Base-by-base conservation (phyloP, 2,329 filamentous ascomycete genomes). In the Emericellopsis atlantica region DNA sequence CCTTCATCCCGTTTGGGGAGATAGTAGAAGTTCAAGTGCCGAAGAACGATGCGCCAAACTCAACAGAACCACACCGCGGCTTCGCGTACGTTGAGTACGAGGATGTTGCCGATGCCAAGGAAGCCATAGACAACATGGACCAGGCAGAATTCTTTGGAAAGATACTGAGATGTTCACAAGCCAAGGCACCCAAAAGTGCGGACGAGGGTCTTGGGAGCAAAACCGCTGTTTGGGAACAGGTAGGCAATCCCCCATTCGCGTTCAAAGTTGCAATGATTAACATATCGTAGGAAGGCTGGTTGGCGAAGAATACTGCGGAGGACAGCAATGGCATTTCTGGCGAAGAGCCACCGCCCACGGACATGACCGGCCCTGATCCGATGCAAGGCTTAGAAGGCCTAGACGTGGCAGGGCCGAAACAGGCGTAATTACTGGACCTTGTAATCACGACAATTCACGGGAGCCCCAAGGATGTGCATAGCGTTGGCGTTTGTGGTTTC, bases 91-190 rank as follows among this genome's bases (percentile, higher is more conserved):
- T 98, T 39, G 92, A 98, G 56, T 98, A 85, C 55, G 88, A 95
- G 53, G 75, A 87, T 43, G 72, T 79, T 11, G 76, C 81, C 43
- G 92, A 98, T 62, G 90, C 89, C 23, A 81, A 81, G 54, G 90
- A 96, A 62, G 92, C 92, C 39, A 95, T 98, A 59, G 88, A 96
- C 70, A 98, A 98, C 58, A 96, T 98, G 90, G 87, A 98, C 57
- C 88, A 95, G 59, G 84, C 89, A 45, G 90, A 96, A 64, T 75
- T 98, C 36, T 96, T 90, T 57, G 93, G 92, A 10, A 78, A 86
- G 44, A 81, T 92, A 12, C 82, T 98, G 58, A 95, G 89, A 59
- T 90, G 96, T 40, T 89, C 87, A 36, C 76, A 83, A 42, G 93
- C 93, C 35, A 98, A 95, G 61, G 79, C 86, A 26, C 87, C 92